Evolutionary conservation across 78 protist genomes (phyloP), one percentile per base, ranked within the genome.

Genomic region (Chrysochromulina tobinii): DNA sequence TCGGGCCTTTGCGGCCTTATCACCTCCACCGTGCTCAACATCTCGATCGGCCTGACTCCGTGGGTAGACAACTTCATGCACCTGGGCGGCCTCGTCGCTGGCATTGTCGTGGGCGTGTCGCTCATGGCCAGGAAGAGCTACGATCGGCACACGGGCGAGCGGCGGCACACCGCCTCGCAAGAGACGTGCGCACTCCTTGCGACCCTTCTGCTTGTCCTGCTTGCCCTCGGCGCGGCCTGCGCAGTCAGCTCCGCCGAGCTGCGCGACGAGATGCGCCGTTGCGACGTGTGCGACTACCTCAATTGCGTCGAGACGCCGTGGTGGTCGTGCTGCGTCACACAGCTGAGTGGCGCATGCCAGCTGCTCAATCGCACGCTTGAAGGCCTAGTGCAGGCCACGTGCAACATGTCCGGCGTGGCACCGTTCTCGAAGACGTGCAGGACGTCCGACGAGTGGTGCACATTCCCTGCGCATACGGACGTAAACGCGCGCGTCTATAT

Each of bases 11-110:
- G 2, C 57, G 15, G 2, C 6, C 83, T 75, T 2, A 14, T 75
- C 59, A 6, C 50, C 6, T n/a, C 21, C 4, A 75, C 83, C n/a
- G 58, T 12, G 27, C n/a, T 75, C 23, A 75, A 75, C 57, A 3
- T 75, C 20, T 2, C 8, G n/a, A 50, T 75, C 18, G 83, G 83
- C 15, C 57, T 75, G 58, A 75, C 83, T 4, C 83, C 83, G 11
- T 75, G 3, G 4, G 83, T 75, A 11, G 83, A 75, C 83, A 75
- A 75, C 83, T 75, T 75, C 83, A 75, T 75, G 83, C 83, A 75
- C 57, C 58, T 75, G 25, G 83, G 83, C 57, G 83, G 83, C 23
- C 15, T 75, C n/a, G 83, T 75, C 15, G 3, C 57, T 4, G 83
- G 83, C 59, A 1, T 75, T n/a, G 8, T 75, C 58, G 21, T 75